phyloP scores from a whole-genome alignment of 2,329 filamentous ascomycete species.

The Rhinocladiella similis region DNA sequence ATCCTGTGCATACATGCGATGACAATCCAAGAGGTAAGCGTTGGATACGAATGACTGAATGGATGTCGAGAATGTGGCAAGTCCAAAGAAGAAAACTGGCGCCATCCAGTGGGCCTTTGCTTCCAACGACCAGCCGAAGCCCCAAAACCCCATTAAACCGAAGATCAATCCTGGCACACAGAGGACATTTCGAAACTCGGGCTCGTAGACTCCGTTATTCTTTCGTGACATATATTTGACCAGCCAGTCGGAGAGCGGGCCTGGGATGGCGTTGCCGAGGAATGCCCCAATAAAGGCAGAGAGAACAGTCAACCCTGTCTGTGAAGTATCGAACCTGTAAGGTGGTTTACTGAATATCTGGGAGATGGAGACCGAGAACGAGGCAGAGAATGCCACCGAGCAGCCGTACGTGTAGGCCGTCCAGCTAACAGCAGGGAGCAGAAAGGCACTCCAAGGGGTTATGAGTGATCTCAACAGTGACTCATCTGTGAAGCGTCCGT shows the following conservation, averaged over 20 bases:
- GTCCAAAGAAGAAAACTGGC: slow-evolving; percentile 1
- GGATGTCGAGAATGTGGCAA: background rate
- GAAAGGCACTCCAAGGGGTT: background rate
- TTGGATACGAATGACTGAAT: background rate
- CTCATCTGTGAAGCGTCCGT: background rate
- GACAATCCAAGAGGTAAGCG: background rate
- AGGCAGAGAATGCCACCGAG: background rate
- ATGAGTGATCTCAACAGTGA: background rate
- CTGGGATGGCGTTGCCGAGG: slow-evolving; percentile 41
- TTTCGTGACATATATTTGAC: slow-evolving; percentile 43
- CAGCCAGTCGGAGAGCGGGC: slow-evolving; percentile 38
- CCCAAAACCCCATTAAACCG: background rate
- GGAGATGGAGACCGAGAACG: slow-evolving; percentile 9
- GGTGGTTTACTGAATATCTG: slow-evolving; percentile 31
- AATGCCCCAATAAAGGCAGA: slow-evolving; percentile 41
- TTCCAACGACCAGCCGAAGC: background rate
- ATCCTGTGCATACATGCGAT: background rate
- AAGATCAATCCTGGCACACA: background rate
- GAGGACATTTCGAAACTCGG: slow-evolving; percentile 46
- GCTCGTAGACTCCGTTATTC: slow-evolving; percentile 49
- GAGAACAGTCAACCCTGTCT: slow-evolving; percentile 34
- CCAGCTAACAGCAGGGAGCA: background rate
- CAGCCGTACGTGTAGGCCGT: background rate
- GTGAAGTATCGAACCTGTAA: slow-evolving; percentile 32
- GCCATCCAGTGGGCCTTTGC: background rate